Conservation (phyloP, 371 early-diverging fungal genomes). For the Mortierella sp. region DNA sequence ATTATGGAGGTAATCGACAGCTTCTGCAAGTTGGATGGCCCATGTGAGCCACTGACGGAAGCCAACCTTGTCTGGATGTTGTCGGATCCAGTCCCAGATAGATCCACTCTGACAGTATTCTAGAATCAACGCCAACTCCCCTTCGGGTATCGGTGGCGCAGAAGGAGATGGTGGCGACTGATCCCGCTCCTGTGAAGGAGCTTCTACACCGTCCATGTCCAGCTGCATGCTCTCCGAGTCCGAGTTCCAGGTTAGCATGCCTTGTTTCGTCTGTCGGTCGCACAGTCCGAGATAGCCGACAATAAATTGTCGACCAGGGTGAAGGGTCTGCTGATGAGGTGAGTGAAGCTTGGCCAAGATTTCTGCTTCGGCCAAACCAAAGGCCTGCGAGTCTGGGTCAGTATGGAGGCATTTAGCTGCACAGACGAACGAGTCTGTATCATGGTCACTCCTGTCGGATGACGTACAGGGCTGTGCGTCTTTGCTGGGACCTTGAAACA, state of each 20-base stretch:
- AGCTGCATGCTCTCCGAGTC: background rate
- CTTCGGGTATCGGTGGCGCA: constrained; percentile 9
- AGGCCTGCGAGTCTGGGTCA: constrained; percentile 56
- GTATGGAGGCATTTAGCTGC: constrained; percentile 67
- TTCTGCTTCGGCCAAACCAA: constrained; percentile 58
- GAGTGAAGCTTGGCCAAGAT: constrained; percentile 53
- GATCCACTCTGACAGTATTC: constrained; percentile 71
- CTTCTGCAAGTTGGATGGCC: constrained; percentile 75
- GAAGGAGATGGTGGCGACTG: background rate
- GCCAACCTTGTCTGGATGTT: constrained; percentile 62
- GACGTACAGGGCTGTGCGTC: background rate
- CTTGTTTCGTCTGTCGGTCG: constrained; percentile 12
- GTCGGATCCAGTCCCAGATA: constrained; percentile 73
- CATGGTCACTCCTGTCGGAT: background rate
- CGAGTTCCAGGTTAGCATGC: constrained; percentile 1
- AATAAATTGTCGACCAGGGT: constrained; percentile 29
- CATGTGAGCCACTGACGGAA: constrained; percentile 71
- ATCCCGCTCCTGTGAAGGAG: background rate
- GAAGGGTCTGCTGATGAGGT: background rate
- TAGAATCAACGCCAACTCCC: constrained; percentile 62
- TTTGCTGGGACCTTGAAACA: constrained; percentile 11
- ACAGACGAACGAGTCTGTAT: constrained; percentile 40
- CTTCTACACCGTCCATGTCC: too few relatives aligned
- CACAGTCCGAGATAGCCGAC: constrained; percentile 41
- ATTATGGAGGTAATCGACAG: constrained; percentile 73